Percentiles rank a stretch among this genome's conserved stretches.
Evolutionary conservation across 2,329 filamentous ascomycete species (phyloP).

Genomic region (Microdochium paspali): DNA sequence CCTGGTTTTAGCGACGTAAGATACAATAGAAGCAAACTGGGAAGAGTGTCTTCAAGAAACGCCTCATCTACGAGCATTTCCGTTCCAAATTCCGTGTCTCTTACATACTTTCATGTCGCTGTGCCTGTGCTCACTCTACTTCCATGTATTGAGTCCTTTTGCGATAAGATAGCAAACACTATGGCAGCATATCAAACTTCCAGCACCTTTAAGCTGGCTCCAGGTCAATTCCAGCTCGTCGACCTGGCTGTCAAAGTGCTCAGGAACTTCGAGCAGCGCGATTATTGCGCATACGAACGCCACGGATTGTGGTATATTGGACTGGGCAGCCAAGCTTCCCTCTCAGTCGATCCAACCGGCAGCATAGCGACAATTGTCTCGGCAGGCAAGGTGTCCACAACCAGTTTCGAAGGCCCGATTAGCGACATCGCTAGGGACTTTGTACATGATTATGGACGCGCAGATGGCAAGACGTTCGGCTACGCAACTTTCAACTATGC

Average conservation of each 20-base stretch:
- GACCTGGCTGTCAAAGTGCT: slow-evolving; percentile 1
- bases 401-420: neutral
- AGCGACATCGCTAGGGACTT: neutral
- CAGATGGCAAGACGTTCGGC: slow-evolving; percentile 4
- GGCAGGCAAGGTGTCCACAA: neutral
- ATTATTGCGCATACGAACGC: slow-evolving; percentile 7
- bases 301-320: slow-evolving; percentile 5
- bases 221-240: neutral
- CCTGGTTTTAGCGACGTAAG: too few relatives aligned
- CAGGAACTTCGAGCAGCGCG: neutral
- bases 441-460: slow-evolving; percentile 1
- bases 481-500: slow-evolving; percentile 7
- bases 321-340: slow-evolving; percentile 3
- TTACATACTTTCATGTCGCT: too few relatives aligned
- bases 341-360: slow-evolving; percentile 3
- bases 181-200: neutral
- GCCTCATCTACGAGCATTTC: too few relatives aligned
- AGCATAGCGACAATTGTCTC: neutral
- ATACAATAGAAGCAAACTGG: too few relatives aligned
- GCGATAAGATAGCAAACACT: too few relatives aligned
- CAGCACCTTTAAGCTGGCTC: neutral
- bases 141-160: too few relatives aligned
- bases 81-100: too few relatives aligned
- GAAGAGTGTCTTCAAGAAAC: too few relatives aligned
- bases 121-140: too few relatives aligned